phyloP scores from a whole-genome alignment of 1,284 basidiomycete genomes.

The Schizophyllum amplum region DNA sequence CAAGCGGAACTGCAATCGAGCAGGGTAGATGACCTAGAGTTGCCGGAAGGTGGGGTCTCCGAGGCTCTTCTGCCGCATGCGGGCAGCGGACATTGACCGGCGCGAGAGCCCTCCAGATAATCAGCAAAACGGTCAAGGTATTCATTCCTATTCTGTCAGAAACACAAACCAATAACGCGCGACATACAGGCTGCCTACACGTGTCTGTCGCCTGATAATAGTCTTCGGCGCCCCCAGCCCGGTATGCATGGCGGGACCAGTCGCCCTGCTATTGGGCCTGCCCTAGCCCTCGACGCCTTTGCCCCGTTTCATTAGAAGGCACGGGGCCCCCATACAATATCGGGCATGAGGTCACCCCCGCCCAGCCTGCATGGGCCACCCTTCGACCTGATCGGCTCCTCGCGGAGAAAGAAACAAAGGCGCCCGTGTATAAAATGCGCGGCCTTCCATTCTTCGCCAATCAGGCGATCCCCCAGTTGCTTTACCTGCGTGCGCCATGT shows the following conservation, averaged over 20 bases:
- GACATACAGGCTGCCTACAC: background rate
- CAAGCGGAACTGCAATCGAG: no score
- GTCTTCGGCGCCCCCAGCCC: background rate
- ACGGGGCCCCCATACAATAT: background rate
- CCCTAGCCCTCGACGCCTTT: background rate
- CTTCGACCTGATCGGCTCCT: slow-evolving; percentile 97
- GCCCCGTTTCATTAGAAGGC: background rate
- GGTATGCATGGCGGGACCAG: background rate
- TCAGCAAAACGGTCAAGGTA: background rate
- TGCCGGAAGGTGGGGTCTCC: no score
- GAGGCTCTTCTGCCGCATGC: no score
- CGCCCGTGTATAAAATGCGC: background rate
- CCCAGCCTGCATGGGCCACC: slow-evolving; percentile 79
- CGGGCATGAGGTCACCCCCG: background rate
- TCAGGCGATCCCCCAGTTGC: background rate
- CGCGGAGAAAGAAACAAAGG: slow-evolving; percentile 22
- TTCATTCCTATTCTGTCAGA: background rate
- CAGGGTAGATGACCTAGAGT: no score
- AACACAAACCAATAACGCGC: no score
- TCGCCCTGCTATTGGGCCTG: background rate
- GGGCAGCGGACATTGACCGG: no score
- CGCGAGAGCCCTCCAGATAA: no score
- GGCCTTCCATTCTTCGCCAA: no score
- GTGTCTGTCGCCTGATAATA: background rate
- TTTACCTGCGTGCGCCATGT: background rate